Percentiles rank a stretch among this genome's conserved stretches.
Evolutionary conservation across 1,284 basidiomycete species (phyloP).

Genomic region (Boletus albobrunnescens): DNA sequence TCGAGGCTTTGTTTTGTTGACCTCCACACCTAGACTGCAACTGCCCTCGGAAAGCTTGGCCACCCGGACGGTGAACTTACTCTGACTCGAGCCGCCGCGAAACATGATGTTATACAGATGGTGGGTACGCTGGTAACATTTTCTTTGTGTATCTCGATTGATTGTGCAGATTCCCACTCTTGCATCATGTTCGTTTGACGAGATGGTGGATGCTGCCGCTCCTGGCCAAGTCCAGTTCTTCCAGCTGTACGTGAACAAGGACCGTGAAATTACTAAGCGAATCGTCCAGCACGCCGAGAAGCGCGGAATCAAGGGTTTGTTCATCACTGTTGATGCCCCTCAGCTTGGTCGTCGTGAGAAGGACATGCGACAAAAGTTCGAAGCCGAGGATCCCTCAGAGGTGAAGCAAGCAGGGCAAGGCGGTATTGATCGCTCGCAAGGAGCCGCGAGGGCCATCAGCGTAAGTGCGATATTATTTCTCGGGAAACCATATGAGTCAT

Average conservation of each 20-base stretch:
- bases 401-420: conserved; percentile 53
- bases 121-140: conserved; percentile 34
- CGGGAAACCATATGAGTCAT: neutral
- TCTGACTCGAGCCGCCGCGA: conserved; percentile 80
- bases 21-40: conserved; percentile 51
- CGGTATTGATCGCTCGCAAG: conserved; percentile 79
- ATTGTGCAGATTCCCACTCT: conserved; percentile 75
- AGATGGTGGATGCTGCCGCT: conserved; percentile 76
- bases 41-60: conserved; percentile 86
- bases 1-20: conserved; percentile 6
- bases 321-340: conserved; percentile 92
- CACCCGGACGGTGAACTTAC: conserved; percentile 91
- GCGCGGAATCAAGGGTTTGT: conserved; percentile 80
- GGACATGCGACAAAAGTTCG: conserved; percentile 96
- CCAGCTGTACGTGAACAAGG: conserved; percentile 82
- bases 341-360: conserved; percentile 89
- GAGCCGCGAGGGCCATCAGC: conserved; percentile 91
- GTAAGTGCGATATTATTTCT: conserved; percentile 40
- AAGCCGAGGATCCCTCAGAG: conserved; percentile 78
- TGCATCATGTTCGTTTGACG: conserved; percentile 86
- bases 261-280: conserved; percentile 75
- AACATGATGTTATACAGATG: conserved; percentile 85
- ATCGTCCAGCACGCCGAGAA: conserved; percentile 82
- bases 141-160: neutral
- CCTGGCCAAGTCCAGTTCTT: conserved; percentile 77